Evolutionary conservation across 257 asterid genomes (phyloP), one percentile per base, ranked within the genome.

Genomic region (Paraleonurus japonicus): DNA sequence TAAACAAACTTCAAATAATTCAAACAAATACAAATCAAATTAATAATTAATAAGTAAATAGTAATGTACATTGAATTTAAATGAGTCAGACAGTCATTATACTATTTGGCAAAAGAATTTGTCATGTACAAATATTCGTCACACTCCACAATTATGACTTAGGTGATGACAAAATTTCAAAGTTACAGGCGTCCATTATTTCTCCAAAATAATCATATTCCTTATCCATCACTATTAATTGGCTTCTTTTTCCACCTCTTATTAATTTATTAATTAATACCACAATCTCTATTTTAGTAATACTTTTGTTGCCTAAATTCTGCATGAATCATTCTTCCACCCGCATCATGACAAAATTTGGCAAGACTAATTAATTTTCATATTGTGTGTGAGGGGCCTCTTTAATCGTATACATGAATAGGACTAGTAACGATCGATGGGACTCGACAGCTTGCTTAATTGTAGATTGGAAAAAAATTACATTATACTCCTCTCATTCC

Each of bases 271-370:
- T 2, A 12, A 27, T 8, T 22, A 57, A 57, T 24, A 24, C 19
- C 62, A 55, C 17, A 61, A 7, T 53, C 24, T 32, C 10, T 30
- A 32, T 28, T 61, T 32, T 19, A 61, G 23, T 33, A 30, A 16
- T 17, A 1, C 13, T 19, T 33, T 50, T 23, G 53, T 8, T 39
- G 17, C 43, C 24, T 58, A 43, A 59, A 41, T 26, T 60, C 47
- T 60, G 5, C 2, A 39, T 58, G 45, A 22, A 70, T 55, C 57
- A 11, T 10, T 39, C 45, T 37, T 20, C 24, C 74, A 48, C 12
- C 15, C 39, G 51, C 71, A n/a, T 43, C 17, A 26, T 61, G 69
- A 71, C 76, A 71, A 71, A 28, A 48, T 71, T 23, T 61, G 22
- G n/a, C 51, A 45, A 23, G 27, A 47, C 54, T 53, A 30, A 41